Evolutionary conservation across 495 filamentous ascomycete species (phyloP).

Genomic region (Ramalina peruviana): DNA sequence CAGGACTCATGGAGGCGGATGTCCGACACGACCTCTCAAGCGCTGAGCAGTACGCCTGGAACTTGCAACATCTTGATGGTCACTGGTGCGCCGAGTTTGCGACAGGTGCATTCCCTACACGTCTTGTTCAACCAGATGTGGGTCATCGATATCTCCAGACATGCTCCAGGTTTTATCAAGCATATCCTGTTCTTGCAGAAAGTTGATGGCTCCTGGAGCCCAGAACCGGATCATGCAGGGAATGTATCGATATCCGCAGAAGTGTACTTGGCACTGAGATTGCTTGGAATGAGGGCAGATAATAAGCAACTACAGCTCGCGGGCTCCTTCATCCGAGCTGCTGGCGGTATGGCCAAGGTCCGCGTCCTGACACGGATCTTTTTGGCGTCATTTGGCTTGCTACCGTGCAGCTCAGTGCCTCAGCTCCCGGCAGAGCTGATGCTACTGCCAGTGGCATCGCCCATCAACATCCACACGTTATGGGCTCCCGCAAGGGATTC

Average conservation of each 20-base stretch:
- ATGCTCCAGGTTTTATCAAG: background rate
- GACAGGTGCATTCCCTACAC: background rate
- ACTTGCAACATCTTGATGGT: background rate
- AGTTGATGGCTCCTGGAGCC: slow-evolving; percentile 14
- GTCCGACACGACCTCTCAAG: background rate
- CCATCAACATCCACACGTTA: slow-evolving; percentile 26
- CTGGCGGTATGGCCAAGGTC: slow-evolving; percentile 26
- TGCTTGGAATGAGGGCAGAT: slow-evolving; percentile 9
- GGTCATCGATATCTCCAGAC: background rate
- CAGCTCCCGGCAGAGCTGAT: slow-evolving; percentile 29
- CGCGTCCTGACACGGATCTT: slow-evolving; percentile 26
- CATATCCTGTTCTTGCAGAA: slow-evolving; percentile 2
- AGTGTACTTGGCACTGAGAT: slow-evolving; percentile 18
- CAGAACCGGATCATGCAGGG: slow-evolving; percentile 10
- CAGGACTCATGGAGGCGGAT: too few relatives aligned
- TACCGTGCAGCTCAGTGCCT: slow-evolving; percentile 28
- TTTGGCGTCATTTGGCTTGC: slow-evolving; percentile 29
- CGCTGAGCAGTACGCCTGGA: background rate
- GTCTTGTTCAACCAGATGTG: background rate
- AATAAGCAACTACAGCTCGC: background rate
- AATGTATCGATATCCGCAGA: slow-evolving; percentile 13
- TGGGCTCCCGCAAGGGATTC: slow-evolving; percentile 27
- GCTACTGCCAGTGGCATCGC: slow-evolving; percentile 14
- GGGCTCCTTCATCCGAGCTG: slow-evolving; percentile 6
- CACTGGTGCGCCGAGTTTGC: background rate